A percentile compares a stretch with the other conserved stretches of the same genome.
Conservation (phyloP, 306 rosid species). For the Gastrolobium bilobum region DNA sequence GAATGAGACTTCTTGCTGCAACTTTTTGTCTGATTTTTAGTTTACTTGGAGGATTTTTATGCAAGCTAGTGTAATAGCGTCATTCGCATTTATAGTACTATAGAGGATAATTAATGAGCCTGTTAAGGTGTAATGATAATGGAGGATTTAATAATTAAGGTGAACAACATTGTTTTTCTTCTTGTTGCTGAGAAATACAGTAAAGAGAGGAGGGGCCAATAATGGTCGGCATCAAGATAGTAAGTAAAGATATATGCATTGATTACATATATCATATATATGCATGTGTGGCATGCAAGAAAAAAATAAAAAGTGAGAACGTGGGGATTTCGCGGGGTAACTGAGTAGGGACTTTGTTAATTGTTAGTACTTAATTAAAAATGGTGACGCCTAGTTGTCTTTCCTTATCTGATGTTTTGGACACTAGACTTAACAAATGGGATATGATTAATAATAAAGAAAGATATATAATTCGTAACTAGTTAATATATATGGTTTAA, state of each 20-base stretch:
- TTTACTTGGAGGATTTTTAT: background rate
- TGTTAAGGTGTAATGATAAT: no score
- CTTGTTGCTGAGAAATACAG: background rate
- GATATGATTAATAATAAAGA: background rate
- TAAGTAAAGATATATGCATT: background rate
- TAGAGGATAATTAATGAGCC: no score
- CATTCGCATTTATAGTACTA: background rate
- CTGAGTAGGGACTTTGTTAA: background rate
- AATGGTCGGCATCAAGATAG: background rate
- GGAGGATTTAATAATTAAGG: background rate
- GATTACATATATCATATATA: background rate
- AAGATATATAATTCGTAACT: background rate
- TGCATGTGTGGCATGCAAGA: background rate
- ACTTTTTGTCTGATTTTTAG: background rate
- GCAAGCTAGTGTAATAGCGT: background rate
- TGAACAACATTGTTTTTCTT: background rate
- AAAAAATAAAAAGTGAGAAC: conserved; percentile 39
- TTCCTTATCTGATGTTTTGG: conserved; percentile 7
- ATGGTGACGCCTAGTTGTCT: conserved; percentile 2
- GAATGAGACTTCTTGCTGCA: background rate
- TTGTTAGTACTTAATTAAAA: background rate
- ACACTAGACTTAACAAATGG: background rate
- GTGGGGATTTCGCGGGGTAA: conserved; percentile 64
- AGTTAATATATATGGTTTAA: background rate
- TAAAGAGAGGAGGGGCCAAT: background rate